Evolutionary conservation across 164 flowering plant species (phyloP).

Genomic region (Aristolochia californica): DNA sequence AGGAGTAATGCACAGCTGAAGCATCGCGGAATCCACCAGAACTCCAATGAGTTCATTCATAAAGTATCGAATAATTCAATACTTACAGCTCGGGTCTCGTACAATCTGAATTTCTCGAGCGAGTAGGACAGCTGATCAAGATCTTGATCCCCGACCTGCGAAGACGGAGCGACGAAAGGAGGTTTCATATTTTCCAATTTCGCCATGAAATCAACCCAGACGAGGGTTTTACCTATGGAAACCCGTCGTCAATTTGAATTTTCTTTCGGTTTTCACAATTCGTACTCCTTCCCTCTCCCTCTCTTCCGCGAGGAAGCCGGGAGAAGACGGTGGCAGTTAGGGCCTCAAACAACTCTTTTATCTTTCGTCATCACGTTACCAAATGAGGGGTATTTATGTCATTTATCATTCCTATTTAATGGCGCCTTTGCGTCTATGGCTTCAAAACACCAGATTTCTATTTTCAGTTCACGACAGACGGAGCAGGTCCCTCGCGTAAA

Average conservation of each 20-base stretch:
- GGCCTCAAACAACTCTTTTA: too few species aligned
- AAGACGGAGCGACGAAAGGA: conserved; percentile 13
- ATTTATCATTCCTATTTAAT: too few species aligned
- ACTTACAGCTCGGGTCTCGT: conserved; percentile 79
- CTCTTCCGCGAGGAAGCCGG: background rate
- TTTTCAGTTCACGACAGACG: too few species aligned
- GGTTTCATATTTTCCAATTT: conserved; percentile 32
- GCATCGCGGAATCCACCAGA: background rate
- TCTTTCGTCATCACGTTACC: too few species aligned
- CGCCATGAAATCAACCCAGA: conserved; percentile 22
- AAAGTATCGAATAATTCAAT: background rate
- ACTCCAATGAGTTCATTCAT: background rate
- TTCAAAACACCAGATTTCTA: too few species aligned
- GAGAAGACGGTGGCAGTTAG: too few species aligned
- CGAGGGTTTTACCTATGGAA: background rate
- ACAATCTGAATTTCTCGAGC: conserved; percentile 84
- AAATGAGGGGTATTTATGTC: too few species aligned
- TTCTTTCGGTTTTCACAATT: background rate
- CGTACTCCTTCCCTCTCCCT: background rate
- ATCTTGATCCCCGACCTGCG: conserved; percentile 39
- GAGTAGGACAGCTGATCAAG: conserved; percentile 53
- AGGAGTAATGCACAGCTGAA: too few species aligned
- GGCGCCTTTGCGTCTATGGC: too few species aligned
- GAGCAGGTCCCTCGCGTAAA: too few species aligned
- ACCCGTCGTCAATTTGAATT: background rate